Base-by-base conservation (phyloP, 805 yeast genomes). In the Jamesozyma hellenica region DNA sequence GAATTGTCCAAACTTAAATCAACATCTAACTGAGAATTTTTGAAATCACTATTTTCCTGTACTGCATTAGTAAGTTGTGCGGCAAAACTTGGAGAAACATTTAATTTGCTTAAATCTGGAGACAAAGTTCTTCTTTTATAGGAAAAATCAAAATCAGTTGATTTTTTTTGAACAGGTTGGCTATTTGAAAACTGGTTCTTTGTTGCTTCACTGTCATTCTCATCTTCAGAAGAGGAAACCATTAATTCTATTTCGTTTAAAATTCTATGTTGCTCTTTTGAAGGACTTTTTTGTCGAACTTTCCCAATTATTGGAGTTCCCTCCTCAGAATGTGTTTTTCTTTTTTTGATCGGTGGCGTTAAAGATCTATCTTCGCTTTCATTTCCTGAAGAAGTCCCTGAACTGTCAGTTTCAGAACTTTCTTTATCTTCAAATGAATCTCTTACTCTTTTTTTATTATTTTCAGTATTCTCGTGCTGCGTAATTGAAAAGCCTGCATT, bases 81-180 rank as follows among this genome's bases (percentile, higher is more conserved):
- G 1, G 70, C 69, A 42, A 68, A 61, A 7, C 53, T 62, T 2
- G 53, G 38, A 15, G 64, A 57, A 8, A 61, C 58, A 13, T 56
- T 63, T 35, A 63, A 43, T 29, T 56, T 56, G 4, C 51, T 44
- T 14, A 63, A 42, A 43, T 58, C 63, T 8, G 67, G 63, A 1
- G 64, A 45, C 11, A 53, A 29, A 1, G 56, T 50, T 42, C 37
- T 52, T 41, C 61, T 54, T 16, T 50, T 49, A 34, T 45, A 41
- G 9, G 53, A 48, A 32, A 52, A 52, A 38, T 52, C 52, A 17
- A 39, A 42, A n/a, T 37, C 34, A 16, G 17, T 25, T 11, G 31
- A n/a, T 12, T 11, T 27, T 31, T 27, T 16, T 18, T 18, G 19
- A 17, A 28, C 13, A 6, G 23, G 21, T 18, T 28, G 13, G 12